Percentiles rank a stretch among this genome's conserved stretches.
phyloP scores from a whole-genome alignment of 352 stramenopile genomes.

The Phytopythium mirpurense region DNA sequence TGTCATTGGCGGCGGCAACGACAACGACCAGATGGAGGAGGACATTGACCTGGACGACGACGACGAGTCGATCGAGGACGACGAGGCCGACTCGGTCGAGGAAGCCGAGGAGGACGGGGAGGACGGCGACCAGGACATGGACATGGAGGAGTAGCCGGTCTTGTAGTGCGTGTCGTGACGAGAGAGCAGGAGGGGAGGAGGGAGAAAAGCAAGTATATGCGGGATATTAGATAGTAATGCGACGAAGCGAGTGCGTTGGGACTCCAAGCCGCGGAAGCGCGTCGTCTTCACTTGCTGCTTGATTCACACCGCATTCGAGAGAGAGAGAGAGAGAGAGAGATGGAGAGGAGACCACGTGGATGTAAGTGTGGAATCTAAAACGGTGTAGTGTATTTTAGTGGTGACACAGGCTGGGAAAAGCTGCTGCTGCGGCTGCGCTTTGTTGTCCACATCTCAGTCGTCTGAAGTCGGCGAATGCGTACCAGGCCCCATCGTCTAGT shows the following conservation, averaged over 20 bases:
- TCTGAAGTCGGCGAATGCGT: too few relatives aligned
- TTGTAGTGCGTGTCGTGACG: not conserved
- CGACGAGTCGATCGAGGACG: slow-evolving; percentile 39
- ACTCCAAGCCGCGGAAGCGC: too few relatives aligned
- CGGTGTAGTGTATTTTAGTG: slow-evolving; percentile 4
- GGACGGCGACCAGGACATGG: slow-evolving; percentile 75
- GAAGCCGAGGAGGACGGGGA: slow-evolving; percentile 62
- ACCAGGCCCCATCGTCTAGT: slow-evolving; percentile 31
- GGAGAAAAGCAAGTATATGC: slow-evolving; percentile 8
- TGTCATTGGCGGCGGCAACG: slow-evolving; percentile 59
- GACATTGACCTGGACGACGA: slow-evolving; percentile 67
- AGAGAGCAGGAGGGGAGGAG: slow-evolving; percentile 7
- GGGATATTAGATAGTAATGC: slow-evolving; percentile 4
- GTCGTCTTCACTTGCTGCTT: too few relatives aligned
- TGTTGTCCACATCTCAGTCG: not conserved
- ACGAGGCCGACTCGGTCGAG: slow-evolving; percentile 61
- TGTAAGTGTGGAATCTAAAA: not conserved
- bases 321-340: too few relatives aligned
- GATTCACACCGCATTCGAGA: too few relatives aligned
- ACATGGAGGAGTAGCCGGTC: slow-evolving; percentile 30
- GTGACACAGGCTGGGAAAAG: not conserved
- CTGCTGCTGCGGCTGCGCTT: not conserved
- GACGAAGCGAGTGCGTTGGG: not conserved
- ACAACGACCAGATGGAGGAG: slow-evolving; percentile 51
- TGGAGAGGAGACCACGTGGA: too few relatives aligned